These are phyloP conservation scores for Funneliformis caledonium DNA, from an alignment of 371 early-diverging fungal genomes.

Conservation along the genomic window DNA sequence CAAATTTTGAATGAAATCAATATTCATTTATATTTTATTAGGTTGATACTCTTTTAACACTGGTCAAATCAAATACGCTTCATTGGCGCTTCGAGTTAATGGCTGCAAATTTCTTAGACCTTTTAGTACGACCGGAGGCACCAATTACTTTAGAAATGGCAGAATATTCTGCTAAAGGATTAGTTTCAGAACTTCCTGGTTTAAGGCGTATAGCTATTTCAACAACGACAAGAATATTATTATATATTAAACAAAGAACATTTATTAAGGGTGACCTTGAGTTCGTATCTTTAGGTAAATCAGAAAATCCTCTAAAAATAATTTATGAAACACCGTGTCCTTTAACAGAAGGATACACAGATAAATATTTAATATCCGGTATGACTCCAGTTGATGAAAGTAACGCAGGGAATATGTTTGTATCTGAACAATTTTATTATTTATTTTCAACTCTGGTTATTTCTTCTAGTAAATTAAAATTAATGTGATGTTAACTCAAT, in stretches of 20 bases:
- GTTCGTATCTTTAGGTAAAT: conserved; percentile 49
- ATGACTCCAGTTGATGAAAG: conserved; percentile 47
- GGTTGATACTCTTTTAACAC: conserved; percentile 50
- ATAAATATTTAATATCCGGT: conserved; percentile 45
- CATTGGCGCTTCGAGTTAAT: conserved; percentile 86
- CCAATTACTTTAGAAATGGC: conserved; percentile 63
- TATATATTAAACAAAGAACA: conserved; percentile 66
- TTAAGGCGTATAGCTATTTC: conserved; percentile 69
- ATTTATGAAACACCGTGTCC: conserved; percentile 45
- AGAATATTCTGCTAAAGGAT: conserved; percentile 57
- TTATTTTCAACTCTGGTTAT: background rate
- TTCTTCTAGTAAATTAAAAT: background rate
- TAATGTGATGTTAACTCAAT: background rate
- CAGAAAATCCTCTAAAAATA: conserved; percentile 55
- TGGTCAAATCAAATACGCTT: conserved; percentile 59
- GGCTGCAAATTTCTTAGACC: conserved; percentile 76
- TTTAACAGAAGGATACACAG: conserved; percentile 46
- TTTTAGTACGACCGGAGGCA: conserved; percentile 61
- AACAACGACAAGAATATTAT: conserved; percentile 54
- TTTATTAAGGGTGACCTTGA: conserved; percentile 53
- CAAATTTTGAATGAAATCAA: conserved; percentile 42
- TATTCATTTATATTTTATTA: conserved; percentile 40
- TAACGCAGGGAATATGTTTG: conserved; percentile 47
- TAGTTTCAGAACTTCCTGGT: conserved; percentile 74
- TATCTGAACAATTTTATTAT: background rate